These are phyloP conservation scores for Stemphylium vesicarium DNA, from an alignment of 2,329 filamentous ascomycete species.

Conservation along the genomic window DNA sequence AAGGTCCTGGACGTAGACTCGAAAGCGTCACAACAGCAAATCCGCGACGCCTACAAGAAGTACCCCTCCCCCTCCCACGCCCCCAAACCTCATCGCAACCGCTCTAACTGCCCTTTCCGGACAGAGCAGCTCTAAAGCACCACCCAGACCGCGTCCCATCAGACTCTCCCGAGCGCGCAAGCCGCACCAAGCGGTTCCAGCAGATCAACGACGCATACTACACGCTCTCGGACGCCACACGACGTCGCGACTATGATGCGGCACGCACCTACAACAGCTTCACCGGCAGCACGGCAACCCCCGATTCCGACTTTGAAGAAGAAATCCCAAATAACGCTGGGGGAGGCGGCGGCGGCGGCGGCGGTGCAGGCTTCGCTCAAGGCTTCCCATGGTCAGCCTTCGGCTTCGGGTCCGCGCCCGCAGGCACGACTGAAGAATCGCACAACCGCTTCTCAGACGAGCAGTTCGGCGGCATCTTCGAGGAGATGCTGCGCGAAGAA, in stretches of 20 bases:
- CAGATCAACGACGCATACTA: conserved; percentile 93
- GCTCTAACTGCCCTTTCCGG: conserved; percentile 5
- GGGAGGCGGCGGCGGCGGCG: not conserved
- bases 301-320: conserved; percentile 57
- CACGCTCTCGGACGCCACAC: conserved; percentile 78
- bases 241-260: conserved; percentile 84
- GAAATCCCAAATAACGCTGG: conserved; percentile 51
- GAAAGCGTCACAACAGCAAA: conserved; percentile 78
- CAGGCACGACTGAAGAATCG: conserved; percentile 53
- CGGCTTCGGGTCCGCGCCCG: conserved; percentile 60
- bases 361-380: conserved; percentile 22
- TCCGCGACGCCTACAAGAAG: conserved; percentile 95
- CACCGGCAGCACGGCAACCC: conserved; percentile 51
- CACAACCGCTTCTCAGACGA: conserved; percentile 69
- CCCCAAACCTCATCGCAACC: not conserved
- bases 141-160: conserved; percentile 89
- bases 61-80: conserved; percentile 40
- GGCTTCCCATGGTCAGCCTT: conserved; percentile 81
- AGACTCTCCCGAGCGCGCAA: conserved; percentile 80
- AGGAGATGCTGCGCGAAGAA: conserved; percentile 61
- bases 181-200: conserved; percentile 87
- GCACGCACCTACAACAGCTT: conserved; percentile 65
- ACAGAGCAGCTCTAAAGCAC: conserved; percentile 83
- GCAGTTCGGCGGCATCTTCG: conserved; percentile 78
- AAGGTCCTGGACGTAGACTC: conserved; percentile 69